These are phyloP conservation scores for Leccinum brunneo-olivaceum DNA, from an alignment of 1,284 basidiomycete species.

Conservation along the genomic window DNA sequence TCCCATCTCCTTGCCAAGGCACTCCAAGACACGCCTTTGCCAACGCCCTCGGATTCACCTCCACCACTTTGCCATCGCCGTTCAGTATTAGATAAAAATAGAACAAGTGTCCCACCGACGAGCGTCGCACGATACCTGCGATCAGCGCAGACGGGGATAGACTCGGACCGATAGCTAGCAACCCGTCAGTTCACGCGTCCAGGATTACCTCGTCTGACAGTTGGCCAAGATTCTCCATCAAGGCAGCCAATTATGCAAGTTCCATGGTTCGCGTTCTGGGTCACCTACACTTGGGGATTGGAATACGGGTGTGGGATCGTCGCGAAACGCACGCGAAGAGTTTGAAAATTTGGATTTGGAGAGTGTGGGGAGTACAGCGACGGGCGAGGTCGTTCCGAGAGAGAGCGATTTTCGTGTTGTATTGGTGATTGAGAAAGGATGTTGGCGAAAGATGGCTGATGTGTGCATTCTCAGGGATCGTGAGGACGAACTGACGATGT, in stretches of 20 bases:
- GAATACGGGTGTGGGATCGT: conserved; percentile 6
- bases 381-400: conserved; percentile 48
- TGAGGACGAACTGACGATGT: conserved; percentile 86
- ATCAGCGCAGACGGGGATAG: conserved; percentile 47
- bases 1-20: conserved; percentile 70
- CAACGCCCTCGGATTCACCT: conserved; percentile 61
- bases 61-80: conserved; percentile 32
- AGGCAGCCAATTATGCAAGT: conserved; percentile 68
- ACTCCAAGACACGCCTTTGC: conserved; percentile 66
- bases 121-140: conserved; percentile 63
- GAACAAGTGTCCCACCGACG: conserved; percentile 76
- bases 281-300: conserved; percentile 13
- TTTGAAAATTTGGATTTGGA: conserved; percentile 37
- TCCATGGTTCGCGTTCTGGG: conserved; percentile 9
- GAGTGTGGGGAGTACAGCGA: conserved; percentile 55
- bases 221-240: conserved; percentile 70
- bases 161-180: conserved; percentile 38
- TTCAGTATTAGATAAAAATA: conserved; percentile 70
- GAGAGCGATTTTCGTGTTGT: conserved; percentile 91
- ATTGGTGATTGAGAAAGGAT: background rate
- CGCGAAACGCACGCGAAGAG: conserved; percentile 21
- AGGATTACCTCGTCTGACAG: conserved; percentile 58
- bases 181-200: too few relatives aligned
- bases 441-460: background rate
- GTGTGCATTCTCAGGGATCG: conserved; percentile 50